Evolutionary conservation across 352 stramenopile genomes (phyloP).

Genomic region (Pythium sukuiense): DNA sequence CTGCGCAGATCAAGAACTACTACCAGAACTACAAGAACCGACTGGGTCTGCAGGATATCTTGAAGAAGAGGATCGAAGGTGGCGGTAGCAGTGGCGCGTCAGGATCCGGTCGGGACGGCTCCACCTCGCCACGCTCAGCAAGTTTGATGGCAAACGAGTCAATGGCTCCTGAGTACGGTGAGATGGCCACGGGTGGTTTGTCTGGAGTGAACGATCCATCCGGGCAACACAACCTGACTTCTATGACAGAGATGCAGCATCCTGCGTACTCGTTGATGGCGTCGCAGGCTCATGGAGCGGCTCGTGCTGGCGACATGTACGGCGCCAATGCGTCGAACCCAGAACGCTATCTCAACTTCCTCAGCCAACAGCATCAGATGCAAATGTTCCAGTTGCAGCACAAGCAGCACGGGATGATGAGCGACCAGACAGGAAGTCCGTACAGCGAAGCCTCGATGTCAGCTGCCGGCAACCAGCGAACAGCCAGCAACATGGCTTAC

Average conservation of each 20-base stretch:
- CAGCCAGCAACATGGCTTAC: constrained; percentile 9
- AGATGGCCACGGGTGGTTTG: constrained; percentile 17
- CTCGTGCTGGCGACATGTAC: constrained; percentile 42
- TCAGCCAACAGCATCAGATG: constrained; percentile 87
- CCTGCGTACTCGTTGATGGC: constrained; percentile 38
- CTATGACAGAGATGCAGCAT: constrained; percentile 17
- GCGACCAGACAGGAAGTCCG: constrained; percentile 36
- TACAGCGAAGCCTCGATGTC: constrained; percentile 60
- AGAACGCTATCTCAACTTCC: constrained; percentile 79
- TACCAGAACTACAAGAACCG: constrained; percentile 94
- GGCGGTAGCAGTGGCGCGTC: constrained; percentile 18
- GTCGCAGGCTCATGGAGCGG: constrained; percentile 28
- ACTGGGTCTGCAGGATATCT: constrained; percentile 84
- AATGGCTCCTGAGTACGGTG: constrained; percentile 19
- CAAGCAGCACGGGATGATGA: constrained; percentile 39
- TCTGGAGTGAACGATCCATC: constrained; percentile 5
- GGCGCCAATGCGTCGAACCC: constrained; percentile 44
- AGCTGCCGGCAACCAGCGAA: background rate
- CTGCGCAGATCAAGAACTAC: constrained; percentile 92
- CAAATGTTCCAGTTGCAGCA: constrained; percentile 87
- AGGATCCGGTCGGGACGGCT: background rate
- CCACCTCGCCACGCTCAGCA: constrained; percentile 18
- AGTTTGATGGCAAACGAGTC: constrained; percentile 17
- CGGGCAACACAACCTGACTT: constrained; percentile 4
- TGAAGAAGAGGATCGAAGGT: constrained; percentile 77